Evolutionary conservation across 306 rosid species (phyloP), one percentile per base, ranked within the genome.

Genomic region (Citrullus colocynthis): DNA sequence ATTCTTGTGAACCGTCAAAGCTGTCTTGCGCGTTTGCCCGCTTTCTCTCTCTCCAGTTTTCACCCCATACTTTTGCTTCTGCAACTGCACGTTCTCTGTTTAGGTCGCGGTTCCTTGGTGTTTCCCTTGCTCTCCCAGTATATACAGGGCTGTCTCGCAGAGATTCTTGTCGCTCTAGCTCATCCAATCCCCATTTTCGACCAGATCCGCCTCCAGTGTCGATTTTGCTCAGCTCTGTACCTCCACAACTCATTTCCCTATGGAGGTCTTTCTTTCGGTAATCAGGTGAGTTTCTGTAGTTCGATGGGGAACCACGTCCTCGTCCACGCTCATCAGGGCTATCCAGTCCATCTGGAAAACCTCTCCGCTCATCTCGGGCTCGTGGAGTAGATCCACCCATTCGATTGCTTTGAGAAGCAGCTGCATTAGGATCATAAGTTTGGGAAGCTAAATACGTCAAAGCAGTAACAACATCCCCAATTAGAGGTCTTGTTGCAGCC

Each of bases 71-170:
- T 89, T 88, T 95, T 0, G 97, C 96, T 80, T 92, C 99, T 7
- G 99, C 99, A 34, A 96, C 99, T 0, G 93, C 98, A 6, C 98
- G 96, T 71, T 96, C 99, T 83, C 99, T 79, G 70, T 96, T 97
- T 37, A 96, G 81, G 86, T 96, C 97, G 1, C 97, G 99, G 85
- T 89, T 93, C 86, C 97, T 88, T 1, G 87, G 90, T 41, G 88
- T 89, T 80, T 91, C 98, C 75, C 97, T 86, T 28, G 83, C 87
- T 86, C 93, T 89, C 84, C 90, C 99, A 17, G 91, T 86, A 85
- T 84, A 87, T 79, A 82, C 85, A 57, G 99, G 99, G 86, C 98
- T 96, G 62, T 85, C 91, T 69, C 89, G 90, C 83, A 85, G 93
- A 52, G 93, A 90, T 5, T 89, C 98, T 28, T 78, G 90, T 75